Evolutionary conservation across 208 protist species (phyloP).

Genomic region (Acanthamoeba triangularis): DNA sequence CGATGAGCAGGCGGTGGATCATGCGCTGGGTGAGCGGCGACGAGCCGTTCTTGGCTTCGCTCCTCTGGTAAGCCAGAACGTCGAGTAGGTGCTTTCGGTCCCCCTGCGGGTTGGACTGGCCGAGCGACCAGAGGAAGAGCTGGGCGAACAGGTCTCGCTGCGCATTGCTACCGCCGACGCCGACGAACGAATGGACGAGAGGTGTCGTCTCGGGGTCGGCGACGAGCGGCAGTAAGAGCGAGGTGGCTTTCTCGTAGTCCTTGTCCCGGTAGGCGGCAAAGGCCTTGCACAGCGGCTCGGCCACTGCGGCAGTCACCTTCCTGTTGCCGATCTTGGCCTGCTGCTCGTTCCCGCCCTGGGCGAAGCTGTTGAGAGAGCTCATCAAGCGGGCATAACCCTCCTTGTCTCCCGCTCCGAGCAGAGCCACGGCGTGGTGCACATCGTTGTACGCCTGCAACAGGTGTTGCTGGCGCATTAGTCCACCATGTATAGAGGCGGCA

Average conservation of each 20-base stretch:
- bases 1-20: background rate
- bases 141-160: constrained; percentile 51
- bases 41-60: background rate
- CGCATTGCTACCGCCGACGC: constrained; percentile 25
- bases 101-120: background rate
- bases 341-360: background rate
- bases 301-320: constrained; percentile 5
- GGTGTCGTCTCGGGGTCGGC: background rate
- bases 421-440: constrained; percentile 12
- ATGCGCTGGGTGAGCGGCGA: constrained; percentile 7
- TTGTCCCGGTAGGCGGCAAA: background rate
- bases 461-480: no score
- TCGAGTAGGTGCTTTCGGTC: background rate
- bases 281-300: background rate
- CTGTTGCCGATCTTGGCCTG: constrained; percentile 2
- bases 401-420: background rate
- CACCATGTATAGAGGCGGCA: no score
- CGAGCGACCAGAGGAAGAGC: constrained; percentile 44
- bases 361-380: background rate
- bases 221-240: background rate
- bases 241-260: background rate
- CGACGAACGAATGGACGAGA: background rate
- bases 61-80: background rate
- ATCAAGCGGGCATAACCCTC: background rate
- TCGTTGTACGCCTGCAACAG: constrained; percentile 19